Base-by-base conservation (phyloP, 108 stramenopile genomes). In the Conticribra weissflogii region DNA sequence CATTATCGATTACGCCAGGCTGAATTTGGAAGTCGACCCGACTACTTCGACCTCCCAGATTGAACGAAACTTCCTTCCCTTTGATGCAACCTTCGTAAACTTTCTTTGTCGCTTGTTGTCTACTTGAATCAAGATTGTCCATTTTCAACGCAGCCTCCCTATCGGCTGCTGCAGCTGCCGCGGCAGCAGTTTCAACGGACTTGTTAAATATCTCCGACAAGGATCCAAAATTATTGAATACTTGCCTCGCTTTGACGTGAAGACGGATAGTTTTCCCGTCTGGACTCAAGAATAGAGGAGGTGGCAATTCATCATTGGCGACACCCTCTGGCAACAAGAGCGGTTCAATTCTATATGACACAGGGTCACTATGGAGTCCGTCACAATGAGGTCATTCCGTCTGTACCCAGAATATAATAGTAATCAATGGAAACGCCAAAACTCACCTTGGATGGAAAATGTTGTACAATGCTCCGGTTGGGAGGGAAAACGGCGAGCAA, bases 271-370 rank as follows among this genome's bases (percentile, higher is more conserved):
- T 72, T 64, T 90, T 76, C 23, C 93, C 88, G 50, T 82, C 78
- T 4, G 76, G 75, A 52, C 82, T 86, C 54, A 93, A 66, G 66
- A 88, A 90, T 47, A 78, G 17, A 5, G 93, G 90, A 47, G 83
- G 77, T 30, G 90, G 90, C 0, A 88, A 21, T 3, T 87, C 71
- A 19, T 64, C 41, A 18, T 61, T 60, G 30, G 34, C 25, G 2
- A 84, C 79, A 29, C 75, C 85, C 52, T 82, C 79, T 5, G 88
- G 71, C 22, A 87, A 67, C 28, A 87, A 64, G 4, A 85, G 73
- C 8, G 88, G 86, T 50, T 86, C 88, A 45, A 95, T 90, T 31
- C 93, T 72, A 61, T 94, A 94, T 3, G 90, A 90, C 31, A 94
- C 89, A 1, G 88, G 88, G 72, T 94, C 93, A 66, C 78, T 76